Percentiles rank a stretch among this genome's conserved stretches.
Conservation (phyloP, 495 filamentous ascomycete genomes). For the Penicillium mononematosum region DNA sequence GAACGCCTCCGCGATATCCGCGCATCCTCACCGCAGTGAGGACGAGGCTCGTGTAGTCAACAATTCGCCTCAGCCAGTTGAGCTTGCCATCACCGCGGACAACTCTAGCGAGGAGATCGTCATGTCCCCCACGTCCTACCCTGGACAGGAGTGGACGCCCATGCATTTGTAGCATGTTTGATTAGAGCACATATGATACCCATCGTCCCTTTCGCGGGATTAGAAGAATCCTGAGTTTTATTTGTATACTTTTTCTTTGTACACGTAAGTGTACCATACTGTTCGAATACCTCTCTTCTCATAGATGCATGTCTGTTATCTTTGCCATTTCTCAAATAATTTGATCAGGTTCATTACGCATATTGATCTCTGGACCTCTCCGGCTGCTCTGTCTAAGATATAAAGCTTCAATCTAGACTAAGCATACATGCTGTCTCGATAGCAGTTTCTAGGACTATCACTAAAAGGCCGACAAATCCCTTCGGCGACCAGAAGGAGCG, state of each 20-base stretch:
- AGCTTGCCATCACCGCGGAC: slow-evolving; percentile 44
- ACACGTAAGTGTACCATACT: not conserved
- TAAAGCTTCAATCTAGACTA: too few relatives aligned
- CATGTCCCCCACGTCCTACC: slow-evolving; percentile 79
- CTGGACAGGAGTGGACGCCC: slow-evolving; percentile 81
- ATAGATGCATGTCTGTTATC: not conserved
- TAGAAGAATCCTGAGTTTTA: not conserved
- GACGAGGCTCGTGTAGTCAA: slow-evolving; percentile 25
- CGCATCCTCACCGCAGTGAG: slow-evolving; percentile 28
- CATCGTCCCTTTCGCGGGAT: slow-evolving; percentile 17
- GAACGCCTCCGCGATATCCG: slow-evolving; percentile 9
- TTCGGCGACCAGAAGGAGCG: not conserved
- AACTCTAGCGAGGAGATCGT: slow-evolving; percentile 55
- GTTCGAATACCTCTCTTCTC: not conserved
- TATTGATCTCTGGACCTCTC: not conserved
- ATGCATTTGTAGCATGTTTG: slow-evolving; percentile 22
- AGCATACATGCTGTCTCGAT: too few relatives aligned
- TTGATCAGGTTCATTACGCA: not conserved
- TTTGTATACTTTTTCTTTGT: not conserved
- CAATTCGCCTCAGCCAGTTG: slow-evolving; percentile 29
- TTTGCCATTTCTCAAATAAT: not conserved
- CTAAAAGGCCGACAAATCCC: not conserved
- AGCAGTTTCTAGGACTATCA: too few relatives aligned
- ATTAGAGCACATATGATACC: slow-evolving; percentile 20
- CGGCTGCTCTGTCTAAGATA: not conserved